Base-by-base conservation (phyloP, 371 early-diverging fungal species). In the Circinella umbellata region DNA sequence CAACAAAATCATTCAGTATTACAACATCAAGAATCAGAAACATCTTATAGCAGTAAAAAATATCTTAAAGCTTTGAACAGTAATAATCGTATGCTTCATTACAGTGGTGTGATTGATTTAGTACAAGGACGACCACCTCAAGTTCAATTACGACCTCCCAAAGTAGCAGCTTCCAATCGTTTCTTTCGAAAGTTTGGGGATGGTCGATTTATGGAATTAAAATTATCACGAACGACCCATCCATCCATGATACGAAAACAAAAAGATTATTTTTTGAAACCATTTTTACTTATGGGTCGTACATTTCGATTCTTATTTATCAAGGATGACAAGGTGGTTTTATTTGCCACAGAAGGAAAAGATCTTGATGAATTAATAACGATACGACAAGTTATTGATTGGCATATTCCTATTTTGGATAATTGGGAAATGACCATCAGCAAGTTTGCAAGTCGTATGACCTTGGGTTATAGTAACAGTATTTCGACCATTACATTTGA, bases 401-500 rank as follows among this genome's bases (percentile, higher is more conserved):
- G 76, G 79, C 83, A 85, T 54, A 75, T 85, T 48, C 86, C 86
- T 0, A 70, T 83, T 27, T 27, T 66, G 10, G 80, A 82, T 18
- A 83, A 85, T 36, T 74, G 77, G 72, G 27, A 71, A 13, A 79
- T 85, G 80, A 67, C 82, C 0, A 73, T 79, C 37, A 72, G 77
- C 59, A 85, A 85, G 39, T 85, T 80, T 55, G 72, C 78, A 4
- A 78, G 80, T 37, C 71, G 86, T 9, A 82, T 85, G 74, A 64
- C 82, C 2, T 73, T 85, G 6, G 84, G 82, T 7, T 83, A 83
- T 62, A 82, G 82, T 35, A 82, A 83, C 65, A 82, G 84, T 57
- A 78, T 75, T 0, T 70, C 80, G 0, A 79, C 86, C 0, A 20
- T 85, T 5, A 46, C 69, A 5, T 85, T 85, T 55, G 62, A 75